These are phyloP conservation scores for Linum trigynum DNA, from an alignment of 345 rosid genomes.

Conservation along the genomic window DNA sequence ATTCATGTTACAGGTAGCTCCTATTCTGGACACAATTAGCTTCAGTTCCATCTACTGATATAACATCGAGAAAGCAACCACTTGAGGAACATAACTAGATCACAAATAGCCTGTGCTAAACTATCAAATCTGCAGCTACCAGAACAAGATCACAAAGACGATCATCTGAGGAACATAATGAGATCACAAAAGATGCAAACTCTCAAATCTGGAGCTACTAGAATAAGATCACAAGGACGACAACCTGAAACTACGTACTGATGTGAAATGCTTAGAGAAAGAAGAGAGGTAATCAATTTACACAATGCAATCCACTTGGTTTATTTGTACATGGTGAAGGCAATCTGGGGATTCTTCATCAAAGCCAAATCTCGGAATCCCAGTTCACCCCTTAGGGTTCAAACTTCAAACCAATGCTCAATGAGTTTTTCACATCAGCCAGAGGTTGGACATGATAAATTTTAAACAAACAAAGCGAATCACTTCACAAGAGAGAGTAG, in stretches of 20 bases:
- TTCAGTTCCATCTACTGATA: too few relatives aligned
- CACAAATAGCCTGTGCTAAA: too few relatives aligned
- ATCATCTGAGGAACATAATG: too few relatives aligned
- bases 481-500: constrained; percentile 7
- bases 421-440: background rate
- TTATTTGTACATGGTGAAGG: constrained; percentile 18
- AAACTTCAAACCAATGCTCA: constrained; percentile 7
- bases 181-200: too few relatives aligned
- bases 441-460: constrained; percentile 3
- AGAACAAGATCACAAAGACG: too few relatives aligned
- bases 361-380: constrained; percentile 54
- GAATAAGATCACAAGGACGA: too few relatives aligned
- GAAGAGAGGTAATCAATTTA: background rate
- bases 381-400: constrained; percentile 11
- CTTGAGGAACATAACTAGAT: too few relatives aligned
- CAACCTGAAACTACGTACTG: background rate
- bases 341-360: constrained; percentile 43
- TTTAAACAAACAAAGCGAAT: constrained; percentile 12
- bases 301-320: background rate
- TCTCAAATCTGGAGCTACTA: too few relatives aligned
- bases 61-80: too few relatives aligned
- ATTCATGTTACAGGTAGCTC: too few relatives aligned
- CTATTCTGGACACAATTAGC: too few relatives aligned
- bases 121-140: too few relatives aligned
- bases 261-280: background rate